These are phyloP conservation scores for Cladosporium cucumerinum DNA, from an alignment of 2,329 filamentous ascomycete genomes.

Conservation along the genomic window DNA sequence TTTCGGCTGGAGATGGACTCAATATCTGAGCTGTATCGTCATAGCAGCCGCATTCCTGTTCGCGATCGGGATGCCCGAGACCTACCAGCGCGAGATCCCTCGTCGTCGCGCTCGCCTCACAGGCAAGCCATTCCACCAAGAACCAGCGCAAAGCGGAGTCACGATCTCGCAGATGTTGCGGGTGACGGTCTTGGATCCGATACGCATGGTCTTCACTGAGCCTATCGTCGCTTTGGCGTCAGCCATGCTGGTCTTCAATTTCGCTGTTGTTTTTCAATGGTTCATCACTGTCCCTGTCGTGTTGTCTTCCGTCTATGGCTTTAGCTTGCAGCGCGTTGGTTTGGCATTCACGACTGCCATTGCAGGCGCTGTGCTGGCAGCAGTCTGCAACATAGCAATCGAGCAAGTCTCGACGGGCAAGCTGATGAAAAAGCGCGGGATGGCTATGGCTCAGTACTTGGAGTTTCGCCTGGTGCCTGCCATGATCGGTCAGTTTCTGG, in stretches of 20 bases:
- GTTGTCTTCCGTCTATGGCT: slow-evolving; percentile 24
- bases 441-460: slow-evolving; percentile 20
- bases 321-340: slow-evolving; percentile 24
- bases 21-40: slow-evolving; percentile 28
- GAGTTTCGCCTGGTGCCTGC: slow-evolving; percentile 37
- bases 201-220: slow-evolving; percentile 28
- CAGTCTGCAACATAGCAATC: slow-evolving; percentile 28
- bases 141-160: slow-evolving; percentile 26
- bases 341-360: slow-evolving; percentile 35
- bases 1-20: slow-evolving; percentile 36
- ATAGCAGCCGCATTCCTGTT: slow-evolving; percentile 31
- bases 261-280: slow-evolving; percentile 31
- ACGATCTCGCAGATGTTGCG: slow-evolving; percentile 25
- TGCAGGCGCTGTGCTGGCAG: slow-evolving; percentile 30
- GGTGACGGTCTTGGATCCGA: slow-evolving; percentile 27
- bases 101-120: slow-evolving; percentile 23
- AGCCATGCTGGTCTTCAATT: slow-evolving; percentile 30
- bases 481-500: slow-evolving; percentile 34
- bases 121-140: slow-evolving; percentile 9
- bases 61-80: slow-evolving; percentile 33
- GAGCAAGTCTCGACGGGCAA: slow-evolving; percentile 23
- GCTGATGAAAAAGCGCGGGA: slow-evolving; percentile 7
- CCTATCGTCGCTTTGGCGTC: slow-evolving; percentile 30
- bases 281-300: slow-evolving; percentile 34
- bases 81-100: slow-evolving; percentile 33